phyloP scores from a whole-genome alignment of 495 filamentous ascomycete species.

The Penicillium angulare region DNA sequence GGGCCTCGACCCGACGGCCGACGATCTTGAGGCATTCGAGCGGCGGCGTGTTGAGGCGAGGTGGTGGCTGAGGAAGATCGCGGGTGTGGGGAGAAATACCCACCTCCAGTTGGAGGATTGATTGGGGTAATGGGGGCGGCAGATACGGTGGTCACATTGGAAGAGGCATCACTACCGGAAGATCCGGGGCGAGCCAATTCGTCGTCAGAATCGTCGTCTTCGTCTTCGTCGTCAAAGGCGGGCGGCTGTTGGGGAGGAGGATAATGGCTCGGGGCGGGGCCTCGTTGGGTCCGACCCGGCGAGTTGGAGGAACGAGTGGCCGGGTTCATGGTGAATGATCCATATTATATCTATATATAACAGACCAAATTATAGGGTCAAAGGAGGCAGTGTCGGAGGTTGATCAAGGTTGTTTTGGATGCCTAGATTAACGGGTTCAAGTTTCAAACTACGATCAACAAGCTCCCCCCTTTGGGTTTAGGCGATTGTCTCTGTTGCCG shows the following conservation, averaged over 20 bases:
- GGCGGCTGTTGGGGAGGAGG: constrained; percentile 19
- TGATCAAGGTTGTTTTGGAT: constrained; percentile 10
- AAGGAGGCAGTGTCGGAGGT: constrained; percentile 3
- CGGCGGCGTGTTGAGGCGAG: constrained; percentile 25
- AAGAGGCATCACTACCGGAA: constrained; percentile 55
- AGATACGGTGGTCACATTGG: constrained; percentile 49
- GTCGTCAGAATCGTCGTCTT: constrained; percentile 33
- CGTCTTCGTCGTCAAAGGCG: constrained; percentile 22
- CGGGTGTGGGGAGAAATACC: constrained; percentile 39
- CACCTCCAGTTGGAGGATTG: constrained; percentile 17
- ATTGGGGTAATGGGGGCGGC: constrained; percentile 27
- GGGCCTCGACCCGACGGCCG: constrained; percentile 40
- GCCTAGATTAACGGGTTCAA: neutral
- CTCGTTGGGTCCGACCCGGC: constrained; percentile 27
- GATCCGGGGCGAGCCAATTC: constrained; percentile 42
- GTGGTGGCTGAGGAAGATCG: constrained; percentile 32
- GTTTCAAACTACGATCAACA: neutral
- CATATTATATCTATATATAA: constrained; percentile 12
- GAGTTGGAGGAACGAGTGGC: constrained; percentile 30
- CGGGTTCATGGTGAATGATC: constrained; percentile 22
- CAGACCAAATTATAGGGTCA: too few relatives aligned
- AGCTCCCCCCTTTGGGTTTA: constrained; percentile 19
- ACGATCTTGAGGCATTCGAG: constrained; percentile 41
- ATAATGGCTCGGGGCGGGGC: constrained; percentile 17
- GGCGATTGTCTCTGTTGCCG: constrained; percentile 2